Base-by-base conservation (phyloP, 768 basidiomycete species). In the Phlebiopsis flavidoalba region DNA sequence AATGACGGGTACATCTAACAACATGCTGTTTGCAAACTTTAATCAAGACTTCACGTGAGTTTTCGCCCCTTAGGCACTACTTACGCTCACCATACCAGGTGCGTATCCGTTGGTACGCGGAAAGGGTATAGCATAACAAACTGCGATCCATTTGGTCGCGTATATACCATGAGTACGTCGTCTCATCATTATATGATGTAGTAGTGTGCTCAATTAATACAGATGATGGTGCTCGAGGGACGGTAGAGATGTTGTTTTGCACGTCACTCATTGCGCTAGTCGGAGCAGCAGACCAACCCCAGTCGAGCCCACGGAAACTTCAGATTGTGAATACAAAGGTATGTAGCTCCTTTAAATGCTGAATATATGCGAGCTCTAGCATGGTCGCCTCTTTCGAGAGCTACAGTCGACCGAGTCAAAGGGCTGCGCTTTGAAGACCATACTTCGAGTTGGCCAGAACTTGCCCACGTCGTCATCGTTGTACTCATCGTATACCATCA, bases 261-360 rank as follows among this genome's bases (percentile, higher is more conserved):
- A 99, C 97, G 5, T 97, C 95, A 21, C 84, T 99, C 63, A 93
- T 99, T 51, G 97, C 97, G 0, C 82, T 99, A 35, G 97, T 98
- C 21, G 97, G 97, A 8, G 93, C 94, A 2, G 94, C 94, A 14
- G 95, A 97, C 76, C 89, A 93, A 51, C 91, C 94, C 1, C 83
- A 87, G 57, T 90, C 91, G 37, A 93, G 91, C 74, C 95, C 95
- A 8, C 81, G 97, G 21, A 93, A 96, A 69, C 76, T 99, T 55
- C 95, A 97, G 77, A 99, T 99, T 52, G 94, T 98, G 53, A 99
- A 99, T 72, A 99, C 97, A 14, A 99, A 99, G 83, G 95, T 93
- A 56, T 47, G 83, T 64, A 15, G 37, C 37, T 22, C 22, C 1
- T 4, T 21, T 36, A 6, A 4, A 19, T 24, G 22, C 26, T 31